These are phyloP conservation scores for Dunaliella sp. DNA, from an alignment of 139 green algal genomes.

Conservation along the genomic window DNA sequence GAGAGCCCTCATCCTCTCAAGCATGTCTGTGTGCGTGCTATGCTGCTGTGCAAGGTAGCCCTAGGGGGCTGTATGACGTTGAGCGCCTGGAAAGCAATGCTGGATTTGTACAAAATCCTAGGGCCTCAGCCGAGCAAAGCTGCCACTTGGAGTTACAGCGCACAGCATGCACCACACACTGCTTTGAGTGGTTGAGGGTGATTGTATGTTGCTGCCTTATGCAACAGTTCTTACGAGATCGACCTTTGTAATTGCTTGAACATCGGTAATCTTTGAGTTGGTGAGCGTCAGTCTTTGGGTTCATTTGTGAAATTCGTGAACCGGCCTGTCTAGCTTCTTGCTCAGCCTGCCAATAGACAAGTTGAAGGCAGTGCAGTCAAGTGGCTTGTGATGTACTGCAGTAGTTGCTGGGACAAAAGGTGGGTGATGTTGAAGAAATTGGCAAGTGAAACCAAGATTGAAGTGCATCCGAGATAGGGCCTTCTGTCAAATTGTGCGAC, in stretches of 20 bases:
- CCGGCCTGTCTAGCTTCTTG: no score
- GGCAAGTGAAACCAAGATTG: no score
- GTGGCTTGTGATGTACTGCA: no score
- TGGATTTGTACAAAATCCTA: background rate
- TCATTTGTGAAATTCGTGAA: background rate
- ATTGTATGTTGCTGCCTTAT: background rate
- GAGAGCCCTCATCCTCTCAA: no score
- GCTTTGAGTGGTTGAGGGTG: background rate
- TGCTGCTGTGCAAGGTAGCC: background rate
- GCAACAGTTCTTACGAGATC: background rate
- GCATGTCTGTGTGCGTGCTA: background rate
- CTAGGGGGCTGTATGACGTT: background rate
- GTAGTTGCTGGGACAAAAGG: no score
- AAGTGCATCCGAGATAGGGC: no score
- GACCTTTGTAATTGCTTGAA: background rate
- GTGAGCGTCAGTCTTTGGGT: background rate
- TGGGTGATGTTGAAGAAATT: no score
- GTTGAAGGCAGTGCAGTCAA: no score
- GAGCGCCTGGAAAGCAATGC: background rate
- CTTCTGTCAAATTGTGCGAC: no score
- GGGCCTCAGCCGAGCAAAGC: background rate
- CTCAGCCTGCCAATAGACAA: no score
- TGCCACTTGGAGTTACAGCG: background rate
- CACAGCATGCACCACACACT: background rate
- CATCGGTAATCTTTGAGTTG: background rate